phyloP scores from a whole-genome alignment of 208 protist species.

The Naegleria fowleri region DNA sequence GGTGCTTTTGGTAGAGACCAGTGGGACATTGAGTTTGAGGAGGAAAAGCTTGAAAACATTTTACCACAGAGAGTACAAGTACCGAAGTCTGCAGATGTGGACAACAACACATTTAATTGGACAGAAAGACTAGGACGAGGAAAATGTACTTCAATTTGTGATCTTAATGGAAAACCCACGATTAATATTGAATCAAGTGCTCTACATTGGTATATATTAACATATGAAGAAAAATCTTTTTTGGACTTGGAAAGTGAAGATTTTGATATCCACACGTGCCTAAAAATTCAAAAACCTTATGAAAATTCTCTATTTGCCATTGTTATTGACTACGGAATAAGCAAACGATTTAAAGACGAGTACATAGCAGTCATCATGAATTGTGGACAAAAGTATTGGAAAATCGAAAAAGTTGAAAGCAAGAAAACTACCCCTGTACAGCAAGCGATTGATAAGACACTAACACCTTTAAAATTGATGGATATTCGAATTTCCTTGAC shows the following conservation, averaged over 20 bases:
- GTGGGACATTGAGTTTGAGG: background rate
- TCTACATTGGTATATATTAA: constrained; percentile 9
- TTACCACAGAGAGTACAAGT: background rate
- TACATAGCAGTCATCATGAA: constrained; percentile 8
- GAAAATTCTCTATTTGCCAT: background rate
- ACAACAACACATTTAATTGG: background rate
- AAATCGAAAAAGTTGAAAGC: background rate
- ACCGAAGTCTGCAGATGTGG: background rate
- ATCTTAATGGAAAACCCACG: background rate
- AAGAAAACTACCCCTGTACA: background rate
- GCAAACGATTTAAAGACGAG: background rate
- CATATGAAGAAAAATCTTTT: background rate
- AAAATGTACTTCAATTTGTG: background rate
- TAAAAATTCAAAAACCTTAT: background rate
- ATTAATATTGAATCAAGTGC: background rate
- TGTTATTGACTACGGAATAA: background rate
- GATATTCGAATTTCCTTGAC: background rate
- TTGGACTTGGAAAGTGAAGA: background rate
- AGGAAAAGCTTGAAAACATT: background rate
- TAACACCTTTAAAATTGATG: background rate
- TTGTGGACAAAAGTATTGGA: background rate
- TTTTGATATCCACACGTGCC: background rate
- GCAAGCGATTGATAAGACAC: background rate
- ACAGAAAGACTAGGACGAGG: constrained; percentile 1
- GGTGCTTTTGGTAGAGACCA: background rate